Evolutionary conservation across 768 basidiomycete species (phyloP), one percentile per base, ranked within the genome.

Genomic region (Hericium alpestre): DNA sequence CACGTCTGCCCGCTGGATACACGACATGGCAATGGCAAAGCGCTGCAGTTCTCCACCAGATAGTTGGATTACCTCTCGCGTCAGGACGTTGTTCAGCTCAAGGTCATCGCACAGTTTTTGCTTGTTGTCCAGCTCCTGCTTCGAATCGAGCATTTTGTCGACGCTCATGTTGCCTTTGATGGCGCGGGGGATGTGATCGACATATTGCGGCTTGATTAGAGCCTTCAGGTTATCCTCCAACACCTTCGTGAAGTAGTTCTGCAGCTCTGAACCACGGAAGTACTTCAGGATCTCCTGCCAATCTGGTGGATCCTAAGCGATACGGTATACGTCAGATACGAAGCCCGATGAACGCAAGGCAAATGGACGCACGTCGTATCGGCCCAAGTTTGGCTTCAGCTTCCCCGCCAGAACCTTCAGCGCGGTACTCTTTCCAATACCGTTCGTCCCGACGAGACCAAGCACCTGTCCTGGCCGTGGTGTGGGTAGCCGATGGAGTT

Each of bases 201-300:
- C 96, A 69, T 99, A 99, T 81, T 99, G 96, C 1, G 96, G 96
- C 73, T 99, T 99, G 71, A 98, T 98, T 60, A 99, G 81, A 1
- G 96, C 94, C 76, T 97, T 98, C 68, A 98, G 76, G 67, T 99
- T 93, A 72, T 99, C 96, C 72, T 98, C 96, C 18, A 99, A 79
- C 6, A 98, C 93, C 72, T 98, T 98, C 53, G 96, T 98, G 73
- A 99, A 99, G 75, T 98, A 99, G 70, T 99, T 99, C 69, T 99
- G 96, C 23, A 99, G 80, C 73, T 98, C 96, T 6, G 94, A 97
- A 54, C 96, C 96, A 61, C 96, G 86, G 80, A 97, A 99, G 70
- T 99, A 89, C 72, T 95, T 95, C 53, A 99, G 75, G 63, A 99
- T 97, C 69, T 98, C 96, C 69, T 92, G 86, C 96, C 96, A 99